Conservation (phyloP, 495 filamentous ascomycete species). For the Halenospora varia region DNA sequence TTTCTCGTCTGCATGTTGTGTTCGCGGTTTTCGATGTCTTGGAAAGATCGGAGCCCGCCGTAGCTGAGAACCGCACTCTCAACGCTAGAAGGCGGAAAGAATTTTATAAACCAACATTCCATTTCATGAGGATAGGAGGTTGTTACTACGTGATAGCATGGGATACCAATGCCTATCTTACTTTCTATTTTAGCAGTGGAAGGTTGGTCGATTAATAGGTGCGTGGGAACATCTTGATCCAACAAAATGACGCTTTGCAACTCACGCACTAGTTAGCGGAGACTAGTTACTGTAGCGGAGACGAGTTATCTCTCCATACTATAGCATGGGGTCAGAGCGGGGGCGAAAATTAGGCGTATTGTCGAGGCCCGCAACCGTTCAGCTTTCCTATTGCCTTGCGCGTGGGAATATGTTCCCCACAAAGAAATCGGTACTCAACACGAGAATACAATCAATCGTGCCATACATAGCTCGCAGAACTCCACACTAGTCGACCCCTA, state of each 20-base stretch:
- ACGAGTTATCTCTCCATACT: neutral
- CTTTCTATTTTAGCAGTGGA: neutral
- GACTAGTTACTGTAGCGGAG: too few species aligned
- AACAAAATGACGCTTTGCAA: neutral
- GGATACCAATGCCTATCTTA: neutral
- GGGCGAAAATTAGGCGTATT: neutral
- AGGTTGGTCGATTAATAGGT: neutral
- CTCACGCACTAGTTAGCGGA: slow-evolving; percentile 1
- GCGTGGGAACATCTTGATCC: neutral
- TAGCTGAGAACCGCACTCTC: neutral
- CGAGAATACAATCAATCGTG: neutral
- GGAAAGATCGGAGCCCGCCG: neutral
- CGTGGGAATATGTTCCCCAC: neutral
- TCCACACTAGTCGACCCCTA: neutral
- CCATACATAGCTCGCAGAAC: neutral
- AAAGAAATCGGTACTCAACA: neutral
- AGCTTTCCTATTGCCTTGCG: slow-evolving; percentile 1
- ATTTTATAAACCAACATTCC: neutral
- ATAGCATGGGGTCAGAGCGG: neutral
- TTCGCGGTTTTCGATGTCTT: neutral
- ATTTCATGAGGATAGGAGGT: neutral
- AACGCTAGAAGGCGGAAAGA: slow-evolving; percentile 1
- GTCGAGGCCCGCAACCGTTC: neutral
- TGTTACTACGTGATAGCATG: neutral
- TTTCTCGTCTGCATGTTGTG: slow-evolving; percentile 1